Conservation (phyloP, 306 rosid genomes). For the Canavalia gladiata region DNA sequence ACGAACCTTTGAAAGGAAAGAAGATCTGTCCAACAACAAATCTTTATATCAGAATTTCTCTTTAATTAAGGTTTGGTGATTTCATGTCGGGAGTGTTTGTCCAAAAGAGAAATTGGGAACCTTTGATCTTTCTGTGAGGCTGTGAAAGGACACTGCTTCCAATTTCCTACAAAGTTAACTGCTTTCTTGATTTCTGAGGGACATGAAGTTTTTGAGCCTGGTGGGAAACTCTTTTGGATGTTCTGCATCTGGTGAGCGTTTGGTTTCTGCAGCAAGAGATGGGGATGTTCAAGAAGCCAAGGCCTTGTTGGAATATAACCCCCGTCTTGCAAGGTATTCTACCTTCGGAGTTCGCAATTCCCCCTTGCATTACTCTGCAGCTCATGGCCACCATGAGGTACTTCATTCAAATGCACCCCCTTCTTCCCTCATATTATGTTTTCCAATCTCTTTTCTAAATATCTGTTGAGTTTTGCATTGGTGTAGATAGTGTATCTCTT, state of each 20-base stretch:
- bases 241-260: constrained; percentile 96
- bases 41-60: constrained; percentile 37
- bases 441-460: constrained; percentile 13
- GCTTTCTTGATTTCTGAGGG: constrained; percentile 47
- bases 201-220: constrained; percentile 78
- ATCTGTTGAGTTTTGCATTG: constrained; percentile 47
- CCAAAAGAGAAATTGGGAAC: constrained; percentile 26
- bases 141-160: constrained; percentile 40
- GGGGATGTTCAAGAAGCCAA: constrained; percentile 98
- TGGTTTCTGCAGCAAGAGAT: constrained; percentile 98
- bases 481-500: constrained; percentile 83
- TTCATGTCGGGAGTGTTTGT: constrained; percentile 30
- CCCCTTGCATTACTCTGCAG: constrained; percentile 96
- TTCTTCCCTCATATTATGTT: not conserved
- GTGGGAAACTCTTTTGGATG: constrained; percentile 98
- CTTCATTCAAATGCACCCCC: constrained; percentile 32
- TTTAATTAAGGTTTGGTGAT: constrained; percentile 54
- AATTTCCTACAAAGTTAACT: constrained; percentile 29
- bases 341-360: constrained; percentile 98
- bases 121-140: constrained; percentile 12
- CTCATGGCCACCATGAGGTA: constrained; percentile 99
- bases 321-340: constrained; percentile 91
- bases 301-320: constrained; percentile 91
- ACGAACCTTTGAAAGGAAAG: constrained; percentile 32
- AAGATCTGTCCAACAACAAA: constrained; percentile 24